These are phyloP conservation scores for Lactarius vividus DNA, from an alignment of 768 basidiomycete species.

Conservation along the genomic window DNA sequence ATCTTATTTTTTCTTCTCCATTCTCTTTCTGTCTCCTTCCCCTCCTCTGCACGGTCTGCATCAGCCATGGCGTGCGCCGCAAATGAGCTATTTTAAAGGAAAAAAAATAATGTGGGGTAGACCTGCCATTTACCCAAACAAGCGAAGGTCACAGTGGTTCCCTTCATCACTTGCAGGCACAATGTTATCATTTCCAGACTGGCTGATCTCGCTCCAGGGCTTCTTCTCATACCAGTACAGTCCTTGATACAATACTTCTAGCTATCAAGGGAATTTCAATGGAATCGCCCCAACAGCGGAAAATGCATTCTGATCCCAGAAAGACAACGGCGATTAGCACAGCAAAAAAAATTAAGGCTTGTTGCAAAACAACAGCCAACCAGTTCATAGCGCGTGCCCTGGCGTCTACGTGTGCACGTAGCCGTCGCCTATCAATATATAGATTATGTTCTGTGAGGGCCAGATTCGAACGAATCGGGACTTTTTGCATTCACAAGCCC, in stretches of 20 bases:
- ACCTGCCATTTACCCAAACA: not conserved
- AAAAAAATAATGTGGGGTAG: not conserved
- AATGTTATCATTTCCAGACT: conserved; percentile 2
- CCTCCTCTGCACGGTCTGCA: not conserved
- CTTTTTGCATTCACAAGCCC: not conserved
- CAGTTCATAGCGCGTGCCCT: not conserved
- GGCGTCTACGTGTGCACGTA: not conserved
- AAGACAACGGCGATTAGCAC: conserved; percentile 15
- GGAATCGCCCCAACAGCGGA: conserved; percentile 9
- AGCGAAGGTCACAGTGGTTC: not conserved
- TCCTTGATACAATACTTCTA: not conserved
- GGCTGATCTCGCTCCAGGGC: not conserved
- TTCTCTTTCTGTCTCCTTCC: not conserved
- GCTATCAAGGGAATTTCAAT: conserved; percentile 8
- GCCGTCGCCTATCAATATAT: not conserved
- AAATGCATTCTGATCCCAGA: conserved; percentile 1
- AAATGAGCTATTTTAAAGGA: not conserved
- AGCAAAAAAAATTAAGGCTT: not conserved
- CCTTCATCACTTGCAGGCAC: not conserved
- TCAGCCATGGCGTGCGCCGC: not conserved
- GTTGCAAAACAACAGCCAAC: not conserved
- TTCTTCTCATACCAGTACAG: not conserved
- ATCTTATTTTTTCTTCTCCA: not conserved
- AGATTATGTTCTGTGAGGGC: not conserved
- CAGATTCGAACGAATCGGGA: not conserved